These are phyloP conservation scores for Volvox carteri DNA, from an alignment of 163 green algal species.

Conservation along the genomic window DNA sequence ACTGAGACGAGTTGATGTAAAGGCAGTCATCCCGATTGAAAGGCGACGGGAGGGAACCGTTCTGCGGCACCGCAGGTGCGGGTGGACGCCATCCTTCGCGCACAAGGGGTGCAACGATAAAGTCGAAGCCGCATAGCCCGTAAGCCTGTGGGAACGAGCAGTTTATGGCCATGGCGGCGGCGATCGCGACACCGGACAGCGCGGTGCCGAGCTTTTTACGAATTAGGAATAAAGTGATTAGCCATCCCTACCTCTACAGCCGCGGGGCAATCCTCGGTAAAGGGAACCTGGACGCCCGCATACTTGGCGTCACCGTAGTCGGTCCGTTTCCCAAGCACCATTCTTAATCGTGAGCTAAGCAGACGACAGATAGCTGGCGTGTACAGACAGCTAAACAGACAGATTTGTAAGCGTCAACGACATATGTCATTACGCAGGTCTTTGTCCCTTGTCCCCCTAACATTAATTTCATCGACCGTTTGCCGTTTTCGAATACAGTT, in stretches of 20 bases:
- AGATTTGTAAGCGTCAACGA: no score
- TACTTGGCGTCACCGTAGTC: conserved; percentile 93
- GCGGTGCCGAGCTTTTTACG: not conserved
- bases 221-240: no score
- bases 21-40: conserved; percentile 60
- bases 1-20: conserved; percentile 66
- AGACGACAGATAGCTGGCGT: no score
- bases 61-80: conserved; percentile 40
- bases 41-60: conserved; percentile 50
- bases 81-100: conserved; percentile 71
- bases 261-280: conserved; percentile 71
- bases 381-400: no score
- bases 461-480: no score
- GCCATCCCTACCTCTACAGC: conserved; percentile 74
- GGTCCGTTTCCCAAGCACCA: conserved; percentile 90
- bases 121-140: conserved; percentile 91
- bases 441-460: no score
- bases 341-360: no score
- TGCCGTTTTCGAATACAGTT: no score
- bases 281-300: conserved; percentile 82
- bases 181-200: not conserved
- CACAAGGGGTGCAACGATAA: conserved; percentile 88
- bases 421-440: no score
- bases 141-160: not conserved
- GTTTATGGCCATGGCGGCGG: not conserved